These are phyloP conservation scores for Cyberlindnera sargentensis DNA, from an alignment of 805 yeast genomes.

Conservation along the genomic window DNA sequence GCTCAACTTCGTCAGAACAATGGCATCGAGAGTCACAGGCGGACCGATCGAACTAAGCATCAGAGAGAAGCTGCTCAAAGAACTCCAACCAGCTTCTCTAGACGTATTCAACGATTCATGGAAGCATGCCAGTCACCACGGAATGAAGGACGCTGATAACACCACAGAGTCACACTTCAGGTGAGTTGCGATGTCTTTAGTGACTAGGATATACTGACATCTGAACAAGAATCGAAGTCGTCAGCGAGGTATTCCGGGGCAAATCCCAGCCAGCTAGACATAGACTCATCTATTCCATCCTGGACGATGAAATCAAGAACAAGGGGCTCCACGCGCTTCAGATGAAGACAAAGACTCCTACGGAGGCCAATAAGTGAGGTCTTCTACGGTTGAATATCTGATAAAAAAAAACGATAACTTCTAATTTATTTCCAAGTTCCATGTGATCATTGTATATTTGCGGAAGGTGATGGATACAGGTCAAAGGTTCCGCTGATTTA, in stretches of 20 bases:
- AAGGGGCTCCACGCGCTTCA: slow-evolving; percentile 86
- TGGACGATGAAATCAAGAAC: slow-evolving; percentile 63
- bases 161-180: slow-evolving; percentile 72
- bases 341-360: slow-evolving; percentile 70
- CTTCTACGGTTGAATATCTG: slow-evolving; percentile 1
- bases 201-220: neutral
- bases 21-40: slow-evolving; percentile 16
- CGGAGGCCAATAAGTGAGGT: slow-evolving; percentile 31
- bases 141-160: slow-evolving; percentile 67
- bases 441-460: neutral
- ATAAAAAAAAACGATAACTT: neutral
- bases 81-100: slow-evolving; percentile 36
- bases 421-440: neutral
- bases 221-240: slow-evolving; percentile 47
- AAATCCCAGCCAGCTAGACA: slow-evolving; percentile 69
- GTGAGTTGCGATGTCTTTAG: slow-evolving; percentile 1
- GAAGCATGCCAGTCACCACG: slow-evolving; percentile 83
- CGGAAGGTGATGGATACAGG: neutral
- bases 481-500: neutral
- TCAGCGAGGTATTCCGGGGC: slow-evolving; percentile 62
- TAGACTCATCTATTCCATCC: slow-evolving; percentile 58
- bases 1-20: slow-evolving; percentile 10
- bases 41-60: slow-evolving; percentile 22
- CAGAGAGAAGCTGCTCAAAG: slow-evolving; percentile 13
- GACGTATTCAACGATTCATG: slow-evolving; percentile 73